phyloP scores from a whole-genome alignment of 1,284 basidiomycete species.

The Fomitopsis palustris region DNA sequence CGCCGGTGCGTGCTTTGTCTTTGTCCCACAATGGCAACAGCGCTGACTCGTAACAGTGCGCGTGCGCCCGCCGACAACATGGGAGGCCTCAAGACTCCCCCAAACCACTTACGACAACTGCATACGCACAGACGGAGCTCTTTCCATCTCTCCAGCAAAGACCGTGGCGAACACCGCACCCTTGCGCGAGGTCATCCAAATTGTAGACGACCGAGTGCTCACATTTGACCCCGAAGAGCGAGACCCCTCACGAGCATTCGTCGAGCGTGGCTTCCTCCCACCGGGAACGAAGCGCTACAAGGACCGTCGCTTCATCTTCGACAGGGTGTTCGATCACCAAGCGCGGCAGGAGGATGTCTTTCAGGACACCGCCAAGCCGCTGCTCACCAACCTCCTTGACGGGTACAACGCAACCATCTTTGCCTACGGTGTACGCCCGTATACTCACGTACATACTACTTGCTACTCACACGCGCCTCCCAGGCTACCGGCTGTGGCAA shows the following conservation, averaged over 20 bases:
- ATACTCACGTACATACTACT: not conserved
- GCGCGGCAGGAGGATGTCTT: slow-evolving; percentile 85
- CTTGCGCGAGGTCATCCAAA: slow-evolving; percentile 73
- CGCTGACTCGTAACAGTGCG: slow-evolving; percentile 57
- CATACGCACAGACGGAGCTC: slow-evolving; percentile 78
- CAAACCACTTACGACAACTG: slow-evolving; percentile 63
- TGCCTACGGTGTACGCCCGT: slow-evolving; percentile 84
- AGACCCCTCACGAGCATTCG: slow-evolving; percentile 70
- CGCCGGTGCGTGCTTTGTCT: slow-evolving; percentile 51
- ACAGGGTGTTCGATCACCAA: slow-evolving; percentile 82
- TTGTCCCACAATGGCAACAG: slow-evolving; percentile 10
- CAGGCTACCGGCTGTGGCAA: slow-evolving; percentile 98
- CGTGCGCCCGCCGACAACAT: slow-evolving; percentile 82
- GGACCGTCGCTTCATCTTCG: slow-evolving; percentile 94
- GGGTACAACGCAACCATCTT: slow-evolving; percentile 98
- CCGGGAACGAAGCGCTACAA: slow-evolving; percentile 89
- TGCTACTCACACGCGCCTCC: not conserved
- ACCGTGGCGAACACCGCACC: slow-evolving; percentile 46
- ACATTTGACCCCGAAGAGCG: slow-evolving; percentile 95
- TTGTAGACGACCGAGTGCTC: slow-evolving; percentile 83
- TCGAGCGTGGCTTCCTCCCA: slow-evolving; percentile 76
- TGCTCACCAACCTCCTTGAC: slow-evolving; percentile 81
- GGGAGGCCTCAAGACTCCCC: slow-evolving; percentile 80
- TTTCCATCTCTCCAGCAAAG: slow-evolving; percentile 60
- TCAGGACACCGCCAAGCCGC: slow-evolving; percentile 77